phyloP scores from a whole-genome alignment of 139 green algal genomes.

The Chlamydomonas incerta region DNA sequence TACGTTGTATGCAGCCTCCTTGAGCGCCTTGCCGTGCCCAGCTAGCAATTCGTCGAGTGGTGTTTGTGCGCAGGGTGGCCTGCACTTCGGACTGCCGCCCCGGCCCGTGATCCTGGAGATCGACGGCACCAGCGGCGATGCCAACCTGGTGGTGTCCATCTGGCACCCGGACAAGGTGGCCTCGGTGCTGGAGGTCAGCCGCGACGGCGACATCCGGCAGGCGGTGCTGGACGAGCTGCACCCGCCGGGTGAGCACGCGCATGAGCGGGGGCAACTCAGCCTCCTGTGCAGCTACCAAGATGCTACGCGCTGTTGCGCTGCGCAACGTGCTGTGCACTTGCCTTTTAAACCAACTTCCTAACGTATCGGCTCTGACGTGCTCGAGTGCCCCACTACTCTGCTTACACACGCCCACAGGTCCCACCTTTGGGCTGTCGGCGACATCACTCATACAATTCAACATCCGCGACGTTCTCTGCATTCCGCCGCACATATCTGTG shows the following conservation, averaged over 20 bases:
- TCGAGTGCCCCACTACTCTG: no score
- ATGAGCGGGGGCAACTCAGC: no score
- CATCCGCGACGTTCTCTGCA: background rate
- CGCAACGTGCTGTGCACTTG: no score
- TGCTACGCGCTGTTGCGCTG: no score
- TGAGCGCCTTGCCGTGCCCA: no score
- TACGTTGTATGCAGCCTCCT: no score
- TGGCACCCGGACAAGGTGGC: constrained; percentile 2
- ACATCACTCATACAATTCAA: background rate
- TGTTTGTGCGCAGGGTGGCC: no score
- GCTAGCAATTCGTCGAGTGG: no score
- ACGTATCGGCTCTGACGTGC: no score
- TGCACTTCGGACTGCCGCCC: background rate
- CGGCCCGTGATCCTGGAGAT: background rate
- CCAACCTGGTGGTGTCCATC: constrained; percentile 1
- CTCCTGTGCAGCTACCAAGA: no score
- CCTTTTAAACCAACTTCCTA: no score
- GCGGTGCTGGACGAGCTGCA: background rate
- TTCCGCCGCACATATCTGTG: background rate
- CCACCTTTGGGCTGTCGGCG: background rate
- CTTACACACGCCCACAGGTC: background rate
- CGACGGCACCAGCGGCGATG: background rate
- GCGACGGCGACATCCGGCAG: background rate
- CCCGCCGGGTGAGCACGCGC: background rate
- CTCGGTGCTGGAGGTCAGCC: background rate